Evolutionary conservation across 2,329 filamentous ascomycete species (phyloP), one percentile per base, ranked within the genome.

Genomic region (Aschersonia sp.): DNA sequence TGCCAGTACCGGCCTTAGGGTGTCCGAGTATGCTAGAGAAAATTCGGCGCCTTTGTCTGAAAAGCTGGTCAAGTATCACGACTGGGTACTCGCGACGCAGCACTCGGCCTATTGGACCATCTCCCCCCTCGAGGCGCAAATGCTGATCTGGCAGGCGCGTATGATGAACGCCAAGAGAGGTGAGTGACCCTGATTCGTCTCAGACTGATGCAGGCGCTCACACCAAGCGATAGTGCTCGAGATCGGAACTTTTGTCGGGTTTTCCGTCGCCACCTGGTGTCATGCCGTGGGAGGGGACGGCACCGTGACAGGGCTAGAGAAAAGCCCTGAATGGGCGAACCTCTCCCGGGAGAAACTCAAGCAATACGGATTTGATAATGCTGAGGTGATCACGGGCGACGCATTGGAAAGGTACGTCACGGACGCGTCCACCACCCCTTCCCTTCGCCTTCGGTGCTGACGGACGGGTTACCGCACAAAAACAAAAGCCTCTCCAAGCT

Each of bases 301-400:
- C 46, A 58, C 53, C 7, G 66, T 68, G 45, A 64, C 66, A 2
- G 63, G 65, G 11, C 63, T 71, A 9, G 68, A 71, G 54, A 65
- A 63, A 44, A 56, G 56, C 32, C 52, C 56, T 40, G 58, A 64
- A 49, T 71, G 63, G 45, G 67, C 67, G 22, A 50, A 56, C n/a
- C 49, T 57, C 5, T 64, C 68, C 29, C 39, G 57, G 44, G 56
- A 62, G 45, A 58, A 56, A 4, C 65, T 45, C 6, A 12, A 45
- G 31, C 5, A 22, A 6, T n/a, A 33, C 31, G 43, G 43, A 2
- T 5, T 33, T 5, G 9, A 35, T 5, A 45, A 45, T 22, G 22
- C 22, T 9, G 30, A 45, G 12, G 5, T 45, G 5, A 50, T 65
- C 11, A 57, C 65, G n/a, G 68, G 68, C 4, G 63, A 68, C 49